Evolutionary conservation across 257 asterid species (phyloP).

Genomic region (Phtheirospermum japonicum): DNA sequence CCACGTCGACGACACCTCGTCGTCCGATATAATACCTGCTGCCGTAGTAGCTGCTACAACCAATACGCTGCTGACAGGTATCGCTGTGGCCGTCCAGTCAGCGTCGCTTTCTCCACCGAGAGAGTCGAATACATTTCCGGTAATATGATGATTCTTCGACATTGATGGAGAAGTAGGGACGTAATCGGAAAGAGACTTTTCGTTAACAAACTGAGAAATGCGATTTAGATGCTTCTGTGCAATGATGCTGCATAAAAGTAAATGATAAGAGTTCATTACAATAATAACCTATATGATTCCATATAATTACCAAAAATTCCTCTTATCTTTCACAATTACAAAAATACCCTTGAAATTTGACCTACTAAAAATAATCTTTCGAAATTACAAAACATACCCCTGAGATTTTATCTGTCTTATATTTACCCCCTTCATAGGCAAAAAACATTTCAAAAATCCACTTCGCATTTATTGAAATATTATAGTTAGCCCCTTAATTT

Average conservation of each 20-base stretch:
- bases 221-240: conserved; percentile 85
- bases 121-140: conserved; percentile 39
- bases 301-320: too few relatives aligned
- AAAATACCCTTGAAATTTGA: background rate
- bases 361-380: background rate
- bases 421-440: background rate
- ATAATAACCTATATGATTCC: too few relatives aligned
- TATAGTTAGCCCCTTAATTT: too few relatives aligned
- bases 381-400: conserved; percentile 23
- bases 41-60: conserved; percentile 70
- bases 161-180: conserved; percentile 36
- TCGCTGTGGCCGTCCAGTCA: conserved; percentile 68
- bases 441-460: too few relatives aligned
- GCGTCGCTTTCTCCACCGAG: conserved; percentile 40
- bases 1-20: conserved; percentile 51
- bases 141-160: conserved; percentile 30
- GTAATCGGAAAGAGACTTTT: conserved; percentile 46
- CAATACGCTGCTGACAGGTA: conserved; percentile 59
- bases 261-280: background rate
- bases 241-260: conserved; percentile 60
- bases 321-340: background rate
- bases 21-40: conserved; percentile 69
- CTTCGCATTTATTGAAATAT: too few relatives aligned
- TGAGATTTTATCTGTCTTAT: too few relatives aligned
- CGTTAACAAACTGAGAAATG: conserved; percentile 65